Evolutionary conservation across 805 yeast species (phyloP), one percentile per base, ranked within the genome.

Genomic region (Candida hispaniensis): DNA sequence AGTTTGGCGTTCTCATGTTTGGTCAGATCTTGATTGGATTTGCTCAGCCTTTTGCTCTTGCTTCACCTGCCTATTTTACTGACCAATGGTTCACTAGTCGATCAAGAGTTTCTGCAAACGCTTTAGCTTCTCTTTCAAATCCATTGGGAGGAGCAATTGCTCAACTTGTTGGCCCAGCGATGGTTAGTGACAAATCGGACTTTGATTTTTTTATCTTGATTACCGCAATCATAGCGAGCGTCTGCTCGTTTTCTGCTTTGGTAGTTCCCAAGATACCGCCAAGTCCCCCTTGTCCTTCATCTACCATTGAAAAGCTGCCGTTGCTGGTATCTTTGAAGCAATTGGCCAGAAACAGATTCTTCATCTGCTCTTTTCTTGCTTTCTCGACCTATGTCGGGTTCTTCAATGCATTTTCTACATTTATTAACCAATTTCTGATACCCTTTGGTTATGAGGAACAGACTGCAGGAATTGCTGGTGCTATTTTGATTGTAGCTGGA

Each of bases 141-240:
- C 58, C 58, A 1, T 43, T 54, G 7, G 58, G 58, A 7, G 58
- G 54, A 9, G 58, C 58, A 10, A 44, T 54, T 21, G 58, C 54
- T 9, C 52, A 51, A 28, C 47, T 54, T 1, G 51, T 54, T 6
- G 54, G 58, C 9, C 58, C 58, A 7, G 49, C 54, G 2, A 43
- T 53, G 26, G 55, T 52, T 6, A 33, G 48, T 9, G 20, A 27
- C 10, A 20, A 47, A 12, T 26, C 48, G 7, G 36, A 41, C 20
- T 22, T 54, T 27, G 45, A 52, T 4, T 28, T 41, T 22, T 45
- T 44, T 34, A 38, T 48, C n/a, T 43, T 48, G 14, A 32, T 47
- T 20, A 48, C 54, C 2, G 48, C 54, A 4, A 34, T 36, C 13
- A 46, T 49, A 9, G 30, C 51, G 6, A 40, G 51, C 7, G 47